Evolutionary conservation across 2,329 filamentous ascomycete genomes (phyloP).

Genomic region (Phoma sp.): DNA sequence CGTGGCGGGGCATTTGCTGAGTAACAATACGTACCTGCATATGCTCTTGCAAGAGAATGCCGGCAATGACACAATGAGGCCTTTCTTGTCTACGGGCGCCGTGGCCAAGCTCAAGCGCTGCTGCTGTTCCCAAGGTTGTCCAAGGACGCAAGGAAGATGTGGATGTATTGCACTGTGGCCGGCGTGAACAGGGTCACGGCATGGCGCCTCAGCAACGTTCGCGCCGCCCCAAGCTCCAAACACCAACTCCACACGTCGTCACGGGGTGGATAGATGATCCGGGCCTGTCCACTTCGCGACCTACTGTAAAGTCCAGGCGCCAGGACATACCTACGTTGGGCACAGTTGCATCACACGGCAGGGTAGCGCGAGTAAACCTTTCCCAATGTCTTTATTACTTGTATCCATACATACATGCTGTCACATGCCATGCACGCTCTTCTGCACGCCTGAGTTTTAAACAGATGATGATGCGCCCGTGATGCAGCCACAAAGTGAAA

Average conservation of each 20-base stretch:
- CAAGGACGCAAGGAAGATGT: not conserved
- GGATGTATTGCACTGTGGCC: too few species aligned
- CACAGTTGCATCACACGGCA: too few species aligned
- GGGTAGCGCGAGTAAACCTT: too few species aligned
- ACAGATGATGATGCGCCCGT: conserved; percentile 19
- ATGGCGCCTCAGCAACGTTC: not conserved
- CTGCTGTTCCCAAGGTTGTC: not conserved
- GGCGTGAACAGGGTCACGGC: not conserved
- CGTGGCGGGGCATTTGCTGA: conserved; percentile 6
- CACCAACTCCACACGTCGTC: conserved; percentile 12
- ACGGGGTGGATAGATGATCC: not conserved
- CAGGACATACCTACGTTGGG: too few species aligned
- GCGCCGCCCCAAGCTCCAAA: not conserved
- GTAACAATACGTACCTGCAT: conserved; percentile 13
- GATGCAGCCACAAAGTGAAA: conserved; percentile 31
- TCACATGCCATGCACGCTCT: conserved; percentile 7
- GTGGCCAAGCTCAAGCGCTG: not conserved
- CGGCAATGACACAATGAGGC: not conserved
- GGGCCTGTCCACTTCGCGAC: too few species aligned
- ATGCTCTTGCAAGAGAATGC: not conserved
- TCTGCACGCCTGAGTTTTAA: conserved; percentile 1
- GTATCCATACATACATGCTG: conserved; percentile 17
- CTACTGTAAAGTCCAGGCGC: too few species aligned
- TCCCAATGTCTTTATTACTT: conserved; percentile 11
- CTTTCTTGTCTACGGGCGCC: not conserved